These are phyloP conservation scores for Zangia roseola DNA, from an alignment of 768 basidiomycete species.

Conservation along the genomic window DNA sequence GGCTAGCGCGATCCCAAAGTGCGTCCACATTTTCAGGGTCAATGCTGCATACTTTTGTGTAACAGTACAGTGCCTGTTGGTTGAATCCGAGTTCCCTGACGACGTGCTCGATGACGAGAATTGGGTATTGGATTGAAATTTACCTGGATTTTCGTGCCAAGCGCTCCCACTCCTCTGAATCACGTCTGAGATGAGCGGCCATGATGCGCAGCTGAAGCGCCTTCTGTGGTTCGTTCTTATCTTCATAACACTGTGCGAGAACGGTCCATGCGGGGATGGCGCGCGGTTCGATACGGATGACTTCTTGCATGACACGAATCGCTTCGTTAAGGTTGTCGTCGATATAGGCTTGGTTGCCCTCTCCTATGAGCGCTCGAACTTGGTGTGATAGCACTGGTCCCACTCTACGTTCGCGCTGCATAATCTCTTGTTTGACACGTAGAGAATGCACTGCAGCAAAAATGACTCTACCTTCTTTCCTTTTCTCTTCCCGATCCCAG, in stretches of 20 bases:
- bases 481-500: conserved; percentile 60
- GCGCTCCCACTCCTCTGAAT: conserved; percentile 85
- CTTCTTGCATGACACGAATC: conserved; percentile 82
- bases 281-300: conserved; percentile 90
- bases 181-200: conserved; percentile 83
- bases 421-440: neutral
- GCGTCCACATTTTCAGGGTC: conserved; percentile 83
- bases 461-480: conserved; percentile 42
- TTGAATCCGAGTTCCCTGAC: conserved; percentile 61
- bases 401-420: conserved; percentile 42
- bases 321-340: conserved; percentile 65
- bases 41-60: conserved; percentile 73
- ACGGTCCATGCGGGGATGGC: conserved; percentile 85
- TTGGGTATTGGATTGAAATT: conserved; percentile 43
- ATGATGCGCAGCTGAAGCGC: conserved; percentile 84
- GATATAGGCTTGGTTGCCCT: conserved; percentile 86
- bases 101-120: conserved; percentile 62
- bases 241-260: conserved; percentile 80
- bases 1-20: conserved; percentile 84
- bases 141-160: conserved; percentile 76
- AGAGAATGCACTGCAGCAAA: neutral
- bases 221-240: conserved; percentile 63
- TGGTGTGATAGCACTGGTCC: conserved; percentile 67
- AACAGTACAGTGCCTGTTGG: conserved; percentile 91
- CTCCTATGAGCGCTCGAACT: conserved; percentile 73